Percentiles rank a stretch among this genome's conserved stretches.
phyloP scores from a whole-genome alignment of 2,329 filamentous ascomycete species.

The Fusarium poae region DNA sequence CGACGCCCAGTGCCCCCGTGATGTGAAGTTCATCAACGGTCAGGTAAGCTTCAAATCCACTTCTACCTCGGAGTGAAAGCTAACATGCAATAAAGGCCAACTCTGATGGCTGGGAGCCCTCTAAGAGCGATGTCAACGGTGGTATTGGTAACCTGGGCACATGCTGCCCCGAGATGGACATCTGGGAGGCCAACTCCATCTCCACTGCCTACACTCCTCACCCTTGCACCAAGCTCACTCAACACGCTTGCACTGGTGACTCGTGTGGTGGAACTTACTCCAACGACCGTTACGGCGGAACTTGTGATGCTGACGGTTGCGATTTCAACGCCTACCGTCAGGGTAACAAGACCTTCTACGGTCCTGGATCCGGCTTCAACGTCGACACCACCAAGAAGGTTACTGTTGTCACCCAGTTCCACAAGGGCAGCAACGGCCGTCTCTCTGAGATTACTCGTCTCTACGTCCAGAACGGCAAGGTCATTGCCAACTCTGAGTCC shows the following conservation, averaged over 20 bases:
- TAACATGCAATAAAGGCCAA: constrained; percentile 59
- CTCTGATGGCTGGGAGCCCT: constrained; percentile 64
- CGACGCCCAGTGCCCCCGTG: constrained; percentile 66
- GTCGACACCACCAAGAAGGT: constrained; percentile 71
- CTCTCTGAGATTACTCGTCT: constrained; percentile 73
- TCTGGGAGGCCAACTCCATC: constrained; percentile 75
- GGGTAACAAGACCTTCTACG: constrained; percentile 74
- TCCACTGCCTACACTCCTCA: constrained; percentile 75
- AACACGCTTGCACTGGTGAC: constrained; percentile 64
- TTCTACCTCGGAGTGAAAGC: constrained; percentile 33
- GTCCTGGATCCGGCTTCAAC: constrained; percentile 63
- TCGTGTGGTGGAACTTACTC: constrained; percentile 67
- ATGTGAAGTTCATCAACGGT: constrained; percentile 70
- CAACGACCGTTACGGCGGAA: constrained; percentile 68
- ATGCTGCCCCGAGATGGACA: constrained; percentile 74
- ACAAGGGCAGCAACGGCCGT: constrained; percentile 60
- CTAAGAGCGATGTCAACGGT: constrained; percentile 66
- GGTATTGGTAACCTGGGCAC: constrained; percentile 66
- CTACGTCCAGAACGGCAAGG: constrained; percentile 73
- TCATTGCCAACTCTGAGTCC: constrained; percentile 67
- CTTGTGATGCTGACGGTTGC: constrained; percentile 77
- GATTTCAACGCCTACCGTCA: constrained; percentile 78
- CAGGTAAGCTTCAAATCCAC: constrained; percentile 50
- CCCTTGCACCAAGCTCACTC: constrained; percentile 66
- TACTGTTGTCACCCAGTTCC: constrained; percentile 77